Conservation (phyloP, 352 stramenopile species). For the Globisporangium cystogenes region DNA sequence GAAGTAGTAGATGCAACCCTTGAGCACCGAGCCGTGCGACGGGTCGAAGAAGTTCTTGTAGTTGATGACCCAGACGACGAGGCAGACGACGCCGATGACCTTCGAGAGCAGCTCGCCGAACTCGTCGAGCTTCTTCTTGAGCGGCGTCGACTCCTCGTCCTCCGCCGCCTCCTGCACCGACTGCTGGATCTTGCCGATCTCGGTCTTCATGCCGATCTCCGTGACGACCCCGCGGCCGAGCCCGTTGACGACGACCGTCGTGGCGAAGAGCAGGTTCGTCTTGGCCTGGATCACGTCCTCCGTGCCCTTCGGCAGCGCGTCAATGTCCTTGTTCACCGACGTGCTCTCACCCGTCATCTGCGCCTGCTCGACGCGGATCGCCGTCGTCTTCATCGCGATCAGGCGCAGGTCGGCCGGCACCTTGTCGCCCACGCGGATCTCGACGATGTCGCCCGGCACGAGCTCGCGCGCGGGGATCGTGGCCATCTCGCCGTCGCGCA, state of each 20-base stretch:
- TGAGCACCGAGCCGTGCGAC: conserved; percentile 84
- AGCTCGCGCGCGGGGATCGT: conserved; percentile 88
- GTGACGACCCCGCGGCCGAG: conserved; percentile 92
- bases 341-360: conserved; percentile 96
- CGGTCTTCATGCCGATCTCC: conserved; percentile 96
- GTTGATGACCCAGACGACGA: conserved; percentile 96
- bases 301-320: conserved; percentile 52
- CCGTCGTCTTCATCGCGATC: conserved; percentile 92
- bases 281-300: conserved; percentile 90
- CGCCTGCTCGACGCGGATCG: conserved; percentile 93
- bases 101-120: conserved; percentile 96
- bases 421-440: conserved; percentile 96
- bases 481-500: conserved; percentile 82
- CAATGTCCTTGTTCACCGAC: conserved; percentile 91
- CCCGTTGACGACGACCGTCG: conserved; percentile 97
- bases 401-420: conserved; percentile 96
- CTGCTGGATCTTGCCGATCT: conserved; percentile 98
- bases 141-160: conserved; percentile 94
- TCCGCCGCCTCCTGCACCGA: conserved; percentile 91
- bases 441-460: conserved; percentile 96
- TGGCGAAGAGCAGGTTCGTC: conserved; percentile 97
- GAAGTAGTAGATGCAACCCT: conserved; percentile 98
- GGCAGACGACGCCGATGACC: conserved; percentile 97
- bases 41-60: conserved; percentile 96
- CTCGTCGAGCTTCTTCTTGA: conserved; percentile 98